Evolutionary conservation across 345 rosid species (phyloP).

Genomic region (Brassica rapa): DNA sequence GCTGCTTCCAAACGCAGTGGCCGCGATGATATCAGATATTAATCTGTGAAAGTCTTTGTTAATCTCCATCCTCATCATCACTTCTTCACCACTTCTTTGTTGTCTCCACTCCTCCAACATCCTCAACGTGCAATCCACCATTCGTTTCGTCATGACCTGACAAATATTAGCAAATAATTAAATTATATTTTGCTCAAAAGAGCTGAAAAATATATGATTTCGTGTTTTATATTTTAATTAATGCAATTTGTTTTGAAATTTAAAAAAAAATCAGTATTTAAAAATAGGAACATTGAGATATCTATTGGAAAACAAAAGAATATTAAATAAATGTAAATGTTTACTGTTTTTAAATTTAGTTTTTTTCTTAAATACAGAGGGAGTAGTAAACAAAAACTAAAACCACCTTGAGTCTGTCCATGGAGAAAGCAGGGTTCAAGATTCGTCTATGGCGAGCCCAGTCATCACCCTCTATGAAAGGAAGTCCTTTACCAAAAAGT

Average conservation of each 20-base stretch:
- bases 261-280: too few species aligned
- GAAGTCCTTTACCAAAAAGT: conserved; percentile 1
- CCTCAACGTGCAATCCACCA: conserved; percentile 6
- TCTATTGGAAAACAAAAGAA: too few species aligned
- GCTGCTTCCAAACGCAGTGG: conserved; percentile 16
- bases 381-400: not conserved
- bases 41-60: not conserved
- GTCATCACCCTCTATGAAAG: conserved; percentile 13
- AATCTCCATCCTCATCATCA: not conserved
- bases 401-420: conserved; percentile 13
- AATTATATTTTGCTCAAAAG: not conserved
- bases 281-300: too few species aligned
- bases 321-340: too few species aligned
- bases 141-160: not conserved
- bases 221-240: too few species aligned
- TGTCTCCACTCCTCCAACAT: conserved; percentile 5
- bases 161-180: not conserved
- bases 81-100: not conserved
- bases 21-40: not conserved
- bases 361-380: too few species aligned
- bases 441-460: conserved; percentile 18
- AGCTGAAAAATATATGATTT: not conserved
- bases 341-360: too few species aligned
- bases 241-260: too few species aligned
- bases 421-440: conserved; percentile 7